Percentiles rank a stretch among this genome's conserved stretches.
Conservation (phyloP, 495 filamentous ascomycete species). For the Penicillium goetzii region DNA sequence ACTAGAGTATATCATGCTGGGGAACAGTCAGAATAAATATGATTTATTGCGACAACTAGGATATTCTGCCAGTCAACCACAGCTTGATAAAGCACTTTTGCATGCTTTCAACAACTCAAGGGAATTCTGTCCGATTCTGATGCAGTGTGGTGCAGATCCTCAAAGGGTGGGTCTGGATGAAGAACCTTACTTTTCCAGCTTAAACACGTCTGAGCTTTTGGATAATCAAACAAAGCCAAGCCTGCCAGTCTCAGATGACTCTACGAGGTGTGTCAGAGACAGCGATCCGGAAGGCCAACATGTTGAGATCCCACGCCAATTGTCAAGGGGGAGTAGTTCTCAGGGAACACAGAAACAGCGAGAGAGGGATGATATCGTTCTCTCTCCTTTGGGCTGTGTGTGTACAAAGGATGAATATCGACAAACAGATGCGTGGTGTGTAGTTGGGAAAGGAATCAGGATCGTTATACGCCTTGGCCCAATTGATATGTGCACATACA, state of each 20-base stretch:
- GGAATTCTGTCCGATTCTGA: constrained; percentile 1
- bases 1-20: neutral
- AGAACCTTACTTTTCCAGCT: neutral
- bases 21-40: neutral
- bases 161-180: neutral
- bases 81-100: neutral
- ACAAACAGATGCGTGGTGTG: neutral
- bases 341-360: neutral
- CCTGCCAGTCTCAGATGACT: neutral
- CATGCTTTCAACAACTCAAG: neutral
- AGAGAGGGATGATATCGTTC: neutral
- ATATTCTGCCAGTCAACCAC: neutral
- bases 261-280: neutral
- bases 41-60: neutral
- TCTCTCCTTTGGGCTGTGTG: neutral
- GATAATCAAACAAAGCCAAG: neutral
- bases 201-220: neutral
- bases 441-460: neutral
- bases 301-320: neutral
- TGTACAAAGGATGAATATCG: neutral
- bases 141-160: neutral
- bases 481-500: constrained; percentile 2
- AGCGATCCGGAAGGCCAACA: neutral
- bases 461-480: neutral
- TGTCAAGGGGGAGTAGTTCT: neutral